phyloP scores from a whole-genome alignment of 2,329 filamentous ascomycete genomes.

The Aureobasidium musti region DNA sequence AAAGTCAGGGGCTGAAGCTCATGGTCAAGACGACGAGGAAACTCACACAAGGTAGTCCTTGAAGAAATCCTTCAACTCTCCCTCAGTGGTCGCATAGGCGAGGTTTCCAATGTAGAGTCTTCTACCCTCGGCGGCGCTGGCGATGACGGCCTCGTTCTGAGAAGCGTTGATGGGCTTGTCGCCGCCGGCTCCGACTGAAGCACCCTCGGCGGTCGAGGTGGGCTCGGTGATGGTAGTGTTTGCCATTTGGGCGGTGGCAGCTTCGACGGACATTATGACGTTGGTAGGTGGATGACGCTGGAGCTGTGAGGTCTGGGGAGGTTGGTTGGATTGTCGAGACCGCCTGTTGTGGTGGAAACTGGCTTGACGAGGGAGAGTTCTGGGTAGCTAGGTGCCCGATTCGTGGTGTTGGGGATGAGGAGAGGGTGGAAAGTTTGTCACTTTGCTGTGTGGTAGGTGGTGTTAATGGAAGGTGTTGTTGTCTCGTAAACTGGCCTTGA shows the following conservation, averaged over 20 bases:
- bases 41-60: slow-evolving; percentile 99
- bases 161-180: slow-evolving; percentile 70
- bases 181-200: slow-evolving; percentile 50
- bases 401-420: slow-evolving; percentile 30
- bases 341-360: slow-evolving; percentile 52
- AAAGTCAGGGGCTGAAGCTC: slow-evolving; percentile 32
- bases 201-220: slow-evolving; percentile 58
- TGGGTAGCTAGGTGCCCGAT: slow-evolving; percentile 54
- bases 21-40: background rate
- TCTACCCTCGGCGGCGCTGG: slow-evolving; percentile 97
- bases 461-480: slow-evolving; percentile 25
- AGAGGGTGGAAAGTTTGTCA: slow-evolving; percentile 10
- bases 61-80: slow-evolving; percentile 99
- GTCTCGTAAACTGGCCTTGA: slow-evolving; percentile 30
- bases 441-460: slow-evolving; percentile 32
- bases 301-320: slow-evolving; percentile 42
- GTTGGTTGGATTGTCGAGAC: slow-evolving; percentile 48
- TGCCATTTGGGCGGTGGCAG: slow-evolving; percentile 72
- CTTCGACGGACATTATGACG: slow-evolving; percentile 86
- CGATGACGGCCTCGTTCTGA: slow-evolving; percentile 87
- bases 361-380: slow-evolving; percentile 55
- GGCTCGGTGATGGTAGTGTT: slow-evolving; percentile 64
- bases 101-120: slow-evolving; percentile 99
- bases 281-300: slow-evolving; percentile 59
- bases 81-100: slow-evolving; percentile 99